These are phyloP conservation scores for Amanita rubescens DNA, from an alignment of 768 basidiomycete species.

Conservation along the genomic window DNA sequence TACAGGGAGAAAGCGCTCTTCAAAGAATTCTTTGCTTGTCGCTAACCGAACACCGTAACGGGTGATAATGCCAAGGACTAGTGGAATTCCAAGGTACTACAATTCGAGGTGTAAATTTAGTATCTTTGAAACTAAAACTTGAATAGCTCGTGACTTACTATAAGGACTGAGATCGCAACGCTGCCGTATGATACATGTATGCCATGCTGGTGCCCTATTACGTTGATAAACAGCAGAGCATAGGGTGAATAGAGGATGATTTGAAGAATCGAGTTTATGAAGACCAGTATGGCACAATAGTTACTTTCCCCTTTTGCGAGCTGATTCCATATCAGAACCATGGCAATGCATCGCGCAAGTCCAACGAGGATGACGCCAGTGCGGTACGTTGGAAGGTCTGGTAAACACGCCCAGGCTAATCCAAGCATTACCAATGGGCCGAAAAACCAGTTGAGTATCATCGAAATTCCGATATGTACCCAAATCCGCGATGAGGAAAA, in stretches of 20 bases:
- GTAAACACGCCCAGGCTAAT: constrained; percentile 74
- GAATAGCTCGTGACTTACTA: constrained; percentile 38
- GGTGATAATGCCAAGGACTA: constrained; percentile 65
- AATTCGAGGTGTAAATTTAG: neutral
- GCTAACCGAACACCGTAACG: constrained; percentile 46
- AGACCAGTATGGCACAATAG: constrained; percentile 75
- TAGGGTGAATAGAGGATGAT: constrained; percentile 72
- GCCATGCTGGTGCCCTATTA: constrained; percentile 43
- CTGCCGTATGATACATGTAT: constrained; percentile 48
- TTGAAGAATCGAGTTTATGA: constrained; percentile 74
- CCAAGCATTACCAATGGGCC: constrained; percentile 79
- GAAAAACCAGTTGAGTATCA: constrained; percentile 50
- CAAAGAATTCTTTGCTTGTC: constrained; percentile 40
- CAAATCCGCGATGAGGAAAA: constrained; percentile 49
- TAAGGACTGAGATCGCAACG: constrained; percentile 27
- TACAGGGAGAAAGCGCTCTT: constrained; percentile 52
- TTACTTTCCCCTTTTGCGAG: constrained; percentile 62
- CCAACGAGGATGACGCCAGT: constrained; percentile 81
- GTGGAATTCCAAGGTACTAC: constrained; percentile 80
- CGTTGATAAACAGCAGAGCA: constrained; percentile 65
- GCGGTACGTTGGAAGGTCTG: constrained; percentile 34
- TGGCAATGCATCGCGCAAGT: constrained; percentile 61
- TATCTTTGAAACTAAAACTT: neutral
- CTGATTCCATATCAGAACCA: constrained; percentile 81
- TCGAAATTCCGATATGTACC: constrained; percentile 60